phyloP scores from a whole-genome alignment of 148 eudicot genomes.

The Cornus controversa region DNA sequence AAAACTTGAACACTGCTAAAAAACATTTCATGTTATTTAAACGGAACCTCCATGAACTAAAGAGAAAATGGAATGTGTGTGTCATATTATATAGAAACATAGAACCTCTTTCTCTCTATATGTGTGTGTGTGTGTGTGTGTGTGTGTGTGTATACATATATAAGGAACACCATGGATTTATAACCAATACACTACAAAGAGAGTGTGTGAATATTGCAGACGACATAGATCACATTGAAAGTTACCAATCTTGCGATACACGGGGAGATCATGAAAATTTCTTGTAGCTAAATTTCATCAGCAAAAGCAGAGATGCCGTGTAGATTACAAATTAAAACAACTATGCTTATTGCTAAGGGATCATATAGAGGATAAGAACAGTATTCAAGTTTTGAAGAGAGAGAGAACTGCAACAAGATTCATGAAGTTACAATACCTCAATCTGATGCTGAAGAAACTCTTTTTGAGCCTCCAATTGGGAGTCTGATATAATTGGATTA shows the following conservation, averaged over 20 bases:
- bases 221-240: background rate
- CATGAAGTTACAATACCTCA: slow-evolving; percentile 47
- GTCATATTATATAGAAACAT: too few species aligned
- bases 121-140: too few species aligned
- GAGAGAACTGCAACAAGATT: background rate
- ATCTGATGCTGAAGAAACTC: slow-evolving; percentile 59
- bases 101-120: too few species aligned
- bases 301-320: background rate
- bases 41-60: background rate
- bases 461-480: slow-evolving; percentile 45
- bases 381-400: background rate
- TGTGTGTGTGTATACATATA: too few species aligned
- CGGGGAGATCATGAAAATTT: background rate
- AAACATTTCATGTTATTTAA: background rate
- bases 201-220: background rate
- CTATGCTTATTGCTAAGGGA: background rate
- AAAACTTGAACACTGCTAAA: too few species aligned
- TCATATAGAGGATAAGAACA: background rate
- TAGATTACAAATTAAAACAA: too few species aligned
- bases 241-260: background rate
- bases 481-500: slow-evolving; percentile 30
- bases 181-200: background rate
- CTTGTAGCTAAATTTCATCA: background rate
- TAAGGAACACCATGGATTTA: too few species aligned
- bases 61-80: background rate